Conservation (phyloP, 805 yeast species). For the Kodamaea laetipori region DNA sequence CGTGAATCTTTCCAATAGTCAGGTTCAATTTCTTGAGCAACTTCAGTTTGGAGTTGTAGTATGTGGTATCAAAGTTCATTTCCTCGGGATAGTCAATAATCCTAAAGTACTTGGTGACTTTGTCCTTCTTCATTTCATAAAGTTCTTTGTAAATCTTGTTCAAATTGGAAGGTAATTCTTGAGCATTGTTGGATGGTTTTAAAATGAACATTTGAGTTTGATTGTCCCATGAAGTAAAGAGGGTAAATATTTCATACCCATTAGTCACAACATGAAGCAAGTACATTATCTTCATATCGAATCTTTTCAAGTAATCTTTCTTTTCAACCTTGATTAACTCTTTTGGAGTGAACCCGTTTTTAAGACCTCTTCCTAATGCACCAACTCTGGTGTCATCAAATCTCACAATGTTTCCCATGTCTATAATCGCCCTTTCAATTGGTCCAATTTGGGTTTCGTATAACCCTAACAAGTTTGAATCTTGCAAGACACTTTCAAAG, state of each 20-base stretch:
- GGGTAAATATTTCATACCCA: conserved; percentile 71
- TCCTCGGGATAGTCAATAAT: conserved; percentile 55
- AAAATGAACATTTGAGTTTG: conserved; percentile 55
- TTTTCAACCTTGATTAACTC: conserved; percentile 53
- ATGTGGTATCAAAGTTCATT: conserved; percentile 55
- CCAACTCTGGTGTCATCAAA: conserved; percentile 77
- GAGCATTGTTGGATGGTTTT: conserved; percentile 71
- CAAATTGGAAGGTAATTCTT: conserved; percentile 58
- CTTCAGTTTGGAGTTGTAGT: conserved; percentile 55
- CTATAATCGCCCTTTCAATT: conserved; percentile 73
- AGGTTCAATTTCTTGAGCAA: conserved; percentile 61
- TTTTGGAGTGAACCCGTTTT: conserved; percentile 74
- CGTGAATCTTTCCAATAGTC: conserved; percentile 55
- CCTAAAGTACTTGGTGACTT: conserved; percentile 42
- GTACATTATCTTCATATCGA: conserved; percentile 60
- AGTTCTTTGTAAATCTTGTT: conserved; percentile 58
- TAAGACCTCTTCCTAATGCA: conserved; percentile 80
- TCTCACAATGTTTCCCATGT: conserved; percentile 70
- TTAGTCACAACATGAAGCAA: conserved; percentile 69
- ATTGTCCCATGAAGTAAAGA: conserved; percentile 65
- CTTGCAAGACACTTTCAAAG: conserved; percentile 64
- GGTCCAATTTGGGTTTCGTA: conserved; percentile 75
- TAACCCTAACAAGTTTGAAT: conserved; percentile 61
- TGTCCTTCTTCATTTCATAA: conserved; percentile 48
- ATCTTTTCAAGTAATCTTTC: conserved; percentile 53